A percentile compares a stretch with the other conserved stretches of the same genome.
These are phyloP conservation scores for Euphorbia pulcherrima DNA, from an alignment of 345 rosid genomes.

Conservation along the genomic window DNA sequence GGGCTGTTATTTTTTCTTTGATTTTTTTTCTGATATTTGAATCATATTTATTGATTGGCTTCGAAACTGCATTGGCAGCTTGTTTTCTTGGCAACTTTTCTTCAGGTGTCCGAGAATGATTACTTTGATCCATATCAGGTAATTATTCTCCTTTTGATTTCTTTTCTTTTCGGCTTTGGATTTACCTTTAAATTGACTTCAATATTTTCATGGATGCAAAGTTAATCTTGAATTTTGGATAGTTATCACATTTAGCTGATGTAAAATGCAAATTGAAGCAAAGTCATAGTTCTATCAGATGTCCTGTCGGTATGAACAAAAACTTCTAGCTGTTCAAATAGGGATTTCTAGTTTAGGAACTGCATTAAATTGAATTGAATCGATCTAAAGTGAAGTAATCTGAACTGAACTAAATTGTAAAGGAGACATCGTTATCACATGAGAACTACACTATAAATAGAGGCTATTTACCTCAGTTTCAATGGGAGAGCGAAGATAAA, in stretches of 20 bases:
- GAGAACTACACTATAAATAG: too few relatives aligned
- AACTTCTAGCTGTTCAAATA: neutral
- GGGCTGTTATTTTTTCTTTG: neutral
- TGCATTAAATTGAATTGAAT: too few relatives aligned
- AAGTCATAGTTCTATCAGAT: neutral
- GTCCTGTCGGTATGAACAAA: too few relatives aligned
- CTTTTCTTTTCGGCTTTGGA: neutral
- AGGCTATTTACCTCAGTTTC: too few relatives aligned
- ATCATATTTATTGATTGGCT: neutral
- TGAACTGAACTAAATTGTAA: too few relatives aligned
- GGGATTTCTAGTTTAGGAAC: neutral
- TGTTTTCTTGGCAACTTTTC: constrained; percentile 91
- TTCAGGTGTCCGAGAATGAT: constrained; percentile 84
- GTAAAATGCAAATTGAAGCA: constrained; percentile 1
- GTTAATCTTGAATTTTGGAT: neutral
- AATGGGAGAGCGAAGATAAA: too few relatives aligned
- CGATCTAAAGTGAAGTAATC: too few relatives aligned
- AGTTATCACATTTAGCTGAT: neutral
- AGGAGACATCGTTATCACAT: too few relatives aligned
- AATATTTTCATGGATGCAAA: neutral
- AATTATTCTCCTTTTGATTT: constrained; percentile 12
- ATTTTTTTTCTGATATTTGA: neutral
- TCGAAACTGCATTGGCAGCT: constrained; percentile 51
- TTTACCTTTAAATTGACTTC: neutral
- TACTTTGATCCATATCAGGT: constrained; percentile 93